These are phyloP conservation scores for Pseudocercospora eumusae DNA, from an alignment of 2,329 filamentous ascomycete species.

Conservation along the genomic window DNA sequence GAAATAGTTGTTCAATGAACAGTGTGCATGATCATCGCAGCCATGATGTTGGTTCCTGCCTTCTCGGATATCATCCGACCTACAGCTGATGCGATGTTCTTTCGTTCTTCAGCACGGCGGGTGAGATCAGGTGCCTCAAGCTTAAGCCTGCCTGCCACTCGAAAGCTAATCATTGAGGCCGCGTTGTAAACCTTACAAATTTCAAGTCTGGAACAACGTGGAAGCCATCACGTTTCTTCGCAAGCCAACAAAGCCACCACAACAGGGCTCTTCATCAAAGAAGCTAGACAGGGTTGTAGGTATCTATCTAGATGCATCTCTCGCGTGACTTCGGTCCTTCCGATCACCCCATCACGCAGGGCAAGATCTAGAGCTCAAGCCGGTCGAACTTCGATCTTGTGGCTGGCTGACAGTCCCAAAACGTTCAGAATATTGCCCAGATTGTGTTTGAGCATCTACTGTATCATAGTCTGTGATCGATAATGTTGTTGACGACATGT, in stretches of 20 bases:
- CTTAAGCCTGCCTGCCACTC: background rate
- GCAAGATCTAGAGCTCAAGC: background rate
- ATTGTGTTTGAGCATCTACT: background rate
- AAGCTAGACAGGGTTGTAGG: background rate
- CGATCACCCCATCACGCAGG: background rate
- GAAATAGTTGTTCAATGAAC: background rate
- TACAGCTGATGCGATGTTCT: background rate
- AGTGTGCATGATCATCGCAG: background rate
- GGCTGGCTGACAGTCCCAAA: background rate
- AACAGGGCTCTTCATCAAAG: background rate
- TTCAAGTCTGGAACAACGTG: background rate
- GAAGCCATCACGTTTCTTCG: background rate
- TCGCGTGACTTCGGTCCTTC: background rate
- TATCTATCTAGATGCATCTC: background rate
- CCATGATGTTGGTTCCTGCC: background rate
- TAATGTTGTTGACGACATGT: background rate
- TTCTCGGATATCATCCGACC: background rate
- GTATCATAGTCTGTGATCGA: too few species aligned
- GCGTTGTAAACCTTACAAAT: background rate
- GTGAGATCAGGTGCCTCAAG: background rate
- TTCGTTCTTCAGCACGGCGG: background rate
- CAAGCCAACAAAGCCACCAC: background rate
- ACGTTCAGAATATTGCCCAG: background rate
- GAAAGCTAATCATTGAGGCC: too few species aligned
- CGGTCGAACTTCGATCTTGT: background rate